Base-by-base conservation (phyloP, 805 yeast genomes). In the Ascoidea asiatica region DNA sequence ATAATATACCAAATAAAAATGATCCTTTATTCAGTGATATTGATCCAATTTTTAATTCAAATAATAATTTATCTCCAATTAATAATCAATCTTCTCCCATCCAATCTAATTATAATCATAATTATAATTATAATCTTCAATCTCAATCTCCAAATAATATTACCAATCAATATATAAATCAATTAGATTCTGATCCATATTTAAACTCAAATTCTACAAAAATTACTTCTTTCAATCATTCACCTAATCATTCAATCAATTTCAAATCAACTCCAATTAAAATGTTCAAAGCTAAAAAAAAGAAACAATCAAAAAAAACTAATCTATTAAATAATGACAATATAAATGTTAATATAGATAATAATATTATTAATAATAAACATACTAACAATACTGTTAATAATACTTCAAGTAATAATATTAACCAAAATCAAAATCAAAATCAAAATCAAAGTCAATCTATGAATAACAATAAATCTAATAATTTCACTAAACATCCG, bases 221-320 rank as follows among this genome's bases (percentile, higher is more conserved):
- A 29, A 29, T 29, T 11, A 29, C 35, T 29, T 15, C 35, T 29
- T 29, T 15, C n/a, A n/a, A n/a, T n/a, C n/a, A n/a, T n/a, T n/a
- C n/a, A n/a, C n/a, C n/a, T n/a, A n/a, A n/a, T n/a, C n/a, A n/a
- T n/a, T n/a, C n/a, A n/a, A 29, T 11, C 35, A 29, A 8, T 11
- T 11, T 11, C 35, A 2, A 11, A 29, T 29, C 35, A 8, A 61
- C 66, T 40, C 72, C 70, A 29, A 60, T 65, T 19, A 65, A 67
- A 37, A 57, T 75, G 21, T 66, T 70, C 50, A 66, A 69, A 46
- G 70, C 75, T 1, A 69, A 77, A 38, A 65, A 72, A 36, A 38
- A 48, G 37, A 44, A 44, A 19, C 23, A 22, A 5, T 37, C 35
- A 17, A 43, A 37, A 39, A 40, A 39, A n/a, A 15, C 21, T 21